Evolutionary conservation across 768 basidiomycete species (phyloP).

Genomic region (Pleurotus pulmonarius): DNA sequence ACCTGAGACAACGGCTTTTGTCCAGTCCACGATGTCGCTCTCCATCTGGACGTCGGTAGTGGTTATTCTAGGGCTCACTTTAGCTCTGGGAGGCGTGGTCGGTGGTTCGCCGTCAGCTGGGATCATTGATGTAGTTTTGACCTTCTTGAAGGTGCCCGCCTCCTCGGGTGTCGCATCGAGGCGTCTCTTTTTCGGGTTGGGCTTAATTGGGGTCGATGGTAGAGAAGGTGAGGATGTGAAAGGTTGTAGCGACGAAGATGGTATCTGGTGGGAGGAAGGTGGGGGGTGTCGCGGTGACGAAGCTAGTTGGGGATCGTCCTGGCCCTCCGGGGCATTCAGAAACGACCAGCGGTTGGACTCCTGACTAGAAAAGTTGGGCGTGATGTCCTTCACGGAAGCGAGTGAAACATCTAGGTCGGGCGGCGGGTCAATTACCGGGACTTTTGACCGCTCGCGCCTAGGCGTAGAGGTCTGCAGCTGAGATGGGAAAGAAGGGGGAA

Average conservation of each 20-base stretch:
- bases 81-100: not conserved
- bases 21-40: not conserved
- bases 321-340: not conserved
- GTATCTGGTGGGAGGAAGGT: not conserved
- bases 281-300: not conserved
- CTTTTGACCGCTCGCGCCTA: slow-evolving; percentile 32
- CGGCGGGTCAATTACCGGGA: slow-evolving; percentile 30
- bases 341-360: not conserved
- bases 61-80: not conserved
- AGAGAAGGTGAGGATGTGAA: not conserved
- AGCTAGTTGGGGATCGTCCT: not conserved
- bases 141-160: not conserved
- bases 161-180: not conserved
- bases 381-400: slow-evolving; percentile 8
- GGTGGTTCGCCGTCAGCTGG: not conserved
- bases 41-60: not conserved
- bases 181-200: not conserved
- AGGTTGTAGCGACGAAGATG: not conserved
- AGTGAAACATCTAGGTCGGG: slow-evolving; percentile 23
- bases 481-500: slow-evolving; percentile 55
- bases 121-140: not conserved
- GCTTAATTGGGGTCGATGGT: not conserved
- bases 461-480: slow-evolving; percentile 55
- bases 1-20: not conserved
- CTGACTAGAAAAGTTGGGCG: slow-evolving; percentile 2